These are phyloP conservation scores for Eremothecium cymbalariae DNA, from an alignment of 1,139 yeast genomes.

Conservation along the genomic window DNA sequence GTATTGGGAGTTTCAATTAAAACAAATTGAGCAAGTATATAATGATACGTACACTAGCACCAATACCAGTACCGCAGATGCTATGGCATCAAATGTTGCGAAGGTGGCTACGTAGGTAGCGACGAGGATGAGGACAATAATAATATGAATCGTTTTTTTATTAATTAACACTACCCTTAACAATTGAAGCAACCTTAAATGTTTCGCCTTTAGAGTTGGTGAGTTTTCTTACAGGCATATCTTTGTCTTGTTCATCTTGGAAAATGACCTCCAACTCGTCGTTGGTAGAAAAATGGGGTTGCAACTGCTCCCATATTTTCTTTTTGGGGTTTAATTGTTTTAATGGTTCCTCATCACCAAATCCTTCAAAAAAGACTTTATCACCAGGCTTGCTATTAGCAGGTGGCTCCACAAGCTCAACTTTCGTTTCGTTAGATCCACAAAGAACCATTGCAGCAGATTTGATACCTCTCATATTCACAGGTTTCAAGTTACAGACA, in stretches of 20 bases:
- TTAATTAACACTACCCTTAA: conserved; percentile 66
- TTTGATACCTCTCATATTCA: conserved; percentile 89
- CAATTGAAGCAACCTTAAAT: conserved; percentile 61
- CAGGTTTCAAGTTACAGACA: conserved; percentile 85
- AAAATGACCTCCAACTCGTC: conserved; percentile 70
- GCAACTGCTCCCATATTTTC: conserved; percentile 94
- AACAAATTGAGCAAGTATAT: conserved; percentile 19
- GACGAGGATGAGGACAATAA: background rate
- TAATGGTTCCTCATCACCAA: conserved; percentile 72
- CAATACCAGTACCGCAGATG: too few species aligned
- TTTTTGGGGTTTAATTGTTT: conserved; percentile 94
- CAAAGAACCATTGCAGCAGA: conserved; percentile 96
- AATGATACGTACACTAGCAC: conserved; percentile 18
- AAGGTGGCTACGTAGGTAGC: too few species aligned
- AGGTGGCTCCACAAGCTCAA: conserved; percentile 94
- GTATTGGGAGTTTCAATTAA: conserved; percentile 23
- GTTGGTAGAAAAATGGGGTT: conserved; percentile 80
- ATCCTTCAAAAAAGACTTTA: conserved; percentile 88
- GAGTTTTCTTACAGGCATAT: conserved; percentile 67
- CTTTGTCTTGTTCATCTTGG: conserved; percentile 56
- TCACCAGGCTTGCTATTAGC: conserved; percentile 94
- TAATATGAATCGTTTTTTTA: background rate
- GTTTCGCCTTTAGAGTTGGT: conserved; percentile 68
- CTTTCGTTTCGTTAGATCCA: conserved; percentile 61
- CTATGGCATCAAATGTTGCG: too few species aligned